Conservation (phyloP, 495 filamentous ascomycete species). For the Aspergillus egyptiacus region DNA sequence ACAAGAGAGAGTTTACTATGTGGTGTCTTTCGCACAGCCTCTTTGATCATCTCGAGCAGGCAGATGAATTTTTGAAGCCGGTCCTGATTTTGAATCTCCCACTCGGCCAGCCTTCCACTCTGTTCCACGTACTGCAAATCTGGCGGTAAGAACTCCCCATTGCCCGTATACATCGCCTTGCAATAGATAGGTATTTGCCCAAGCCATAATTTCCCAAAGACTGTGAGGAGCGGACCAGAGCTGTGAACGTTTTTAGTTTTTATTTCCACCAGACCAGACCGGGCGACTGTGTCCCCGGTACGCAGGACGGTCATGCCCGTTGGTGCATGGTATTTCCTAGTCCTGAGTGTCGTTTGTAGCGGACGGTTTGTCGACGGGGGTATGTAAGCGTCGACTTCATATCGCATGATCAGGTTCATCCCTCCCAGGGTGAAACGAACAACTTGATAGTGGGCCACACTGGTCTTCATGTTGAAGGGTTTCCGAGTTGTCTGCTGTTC, state of each 20-base stretch:
- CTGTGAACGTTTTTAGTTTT: constrained; percentile 1
- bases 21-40: neutral
- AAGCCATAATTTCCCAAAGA: neutral
- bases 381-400: constrained; percentile 5
- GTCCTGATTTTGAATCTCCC: constrained; percentile 1
- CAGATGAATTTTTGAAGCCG: neutral
- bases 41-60: neutral
- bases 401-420: neutral
- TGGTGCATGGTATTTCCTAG: neutral
- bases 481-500: neutral
- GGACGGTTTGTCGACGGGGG: neutral
- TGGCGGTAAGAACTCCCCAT: neutral
- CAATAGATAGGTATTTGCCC: constrained; percentile 3
- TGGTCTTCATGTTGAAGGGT: neutral
- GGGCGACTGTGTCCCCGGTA: neutral
- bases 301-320: neutral
- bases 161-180: neutral
- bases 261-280: neutral
- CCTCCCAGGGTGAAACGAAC: neutral
- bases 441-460: neutral
- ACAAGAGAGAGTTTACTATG: neutral
- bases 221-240: neutral
- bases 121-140: neutral
- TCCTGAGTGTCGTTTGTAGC: too few relatives aligned
- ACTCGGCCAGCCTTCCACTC: neutral